A percentile compares a stretch with the other conserved stretches of the same genome.
Conservation (phyloP, 129 eudicot genomes). For the Heracleum sosnowskyi region DNA sequence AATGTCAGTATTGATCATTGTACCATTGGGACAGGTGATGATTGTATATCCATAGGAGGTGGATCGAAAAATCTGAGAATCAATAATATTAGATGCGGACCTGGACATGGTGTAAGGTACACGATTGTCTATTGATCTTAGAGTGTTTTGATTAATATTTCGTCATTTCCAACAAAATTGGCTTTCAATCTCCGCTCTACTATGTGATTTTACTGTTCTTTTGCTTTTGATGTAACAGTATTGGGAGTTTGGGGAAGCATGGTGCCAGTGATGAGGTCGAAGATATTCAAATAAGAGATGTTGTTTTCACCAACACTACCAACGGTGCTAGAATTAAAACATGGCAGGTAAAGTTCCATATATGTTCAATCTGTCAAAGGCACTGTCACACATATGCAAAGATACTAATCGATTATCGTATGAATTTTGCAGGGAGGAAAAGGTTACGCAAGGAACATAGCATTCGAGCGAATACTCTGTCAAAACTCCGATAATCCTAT, state of each 20-base stretch:
- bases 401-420: neutral
- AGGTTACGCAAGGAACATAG: slow-evolving; percentile 27
- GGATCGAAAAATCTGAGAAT: slow-evolving; percentile 13
- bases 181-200: neutral
- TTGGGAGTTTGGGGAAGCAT: slow-evolving; percentile 36
- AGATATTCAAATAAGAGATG: slow-evolving; percentile 18
- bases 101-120: slow-evolving; percentile 47
- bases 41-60: slow-evolving; percentile 33
- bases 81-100: slow-evolving; percentile 28
- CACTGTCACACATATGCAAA: neutral
- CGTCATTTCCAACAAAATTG: neutral
- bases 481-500: slow-evolving; percentile 19
- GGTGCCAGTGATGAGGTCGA: slow-evolving; percentile 32
- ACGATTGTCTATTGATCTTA: neutral
- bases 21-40: slow-evolving; percentile 36
- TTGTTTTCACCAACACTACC: slow-evolving; percentile 15
- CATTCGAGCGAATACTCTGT: slow-evolving; percentile 18
- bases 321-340: slow-evolving; percentile 45
- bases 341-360: slow-evolving; percentile 28
- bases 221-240: neutral
- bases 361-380: neutral
- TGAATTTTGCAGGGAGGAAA: slow-evolving; percentile 29
- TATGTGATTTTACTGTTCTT: neutral
- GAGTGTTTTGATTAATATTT: neutral
- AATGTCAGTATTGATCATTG: slow-evolving; percentile 17